A percentile compares a stretch with the other conserved stretches of the same genome.
Evolutionary conservation across 768 basidiomycete species (phyloP).

Genomic region (Naganishia vaughanmartiniae): DNA sequence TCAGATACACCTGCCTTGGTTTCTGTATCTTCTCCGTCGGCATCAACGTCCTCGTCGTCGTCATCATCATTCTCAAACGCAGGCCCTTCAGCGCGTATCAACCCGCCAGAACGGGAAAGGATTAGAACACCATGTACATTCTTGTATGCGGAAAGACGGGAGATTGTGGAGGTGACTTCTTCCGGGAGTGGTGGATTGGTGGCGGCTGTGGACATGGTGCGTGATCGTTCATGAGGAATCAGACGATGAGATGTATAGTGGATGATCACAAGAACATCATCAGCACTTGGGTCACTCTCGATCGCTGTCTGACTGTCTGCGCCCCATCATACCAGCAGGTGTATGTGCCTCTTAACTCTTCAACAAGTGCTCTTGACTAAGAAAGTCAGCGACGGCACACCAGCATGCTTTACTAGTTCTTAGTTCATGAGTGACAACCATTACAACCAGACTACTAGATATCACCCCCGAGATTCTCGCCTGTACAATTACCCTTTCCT

Average conservation of each 20-base stretch:
- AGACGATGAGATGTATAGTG: too few relatives aligned
- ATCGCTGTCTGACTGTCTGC: too few relatives aligned
- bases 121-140: slow-evolving; percentile 85
- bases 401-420: not conserved
- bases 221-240: too few relatives aligned
- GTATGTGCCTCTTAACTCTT: too few relatives aligned
- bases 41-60: not conserved
- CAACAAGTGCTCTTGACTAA: too few relatives aligned
- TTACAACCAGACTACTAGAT: not conserved
- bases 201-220: not conserved
- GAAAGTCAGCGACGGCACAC: not conserved
- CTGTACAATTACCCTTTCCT: not conserved
- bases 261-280: too few relatives aligned
- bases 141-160: slow-evolving; percentile 72
- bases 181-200: not conserved
- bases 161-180: slow-evolving; percentile 67
- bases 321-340: too few relatives aligned
- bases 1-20: too few relatives aligned
- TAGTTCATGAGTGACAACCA: slow-evolving; percentile 1
- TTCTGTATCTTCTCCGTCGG: not conserved
- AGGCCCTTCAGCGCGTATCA: slow-evolving; percentile 66
- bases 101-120: slow-evolving; percentile 62
- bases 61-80: slow-evolving; percentile 39
- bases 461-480: not conserved
- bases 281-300: too few relatives aligned